Percentiles rank a stretch among this genome's conserved stretches.
Conservation (phyloP, 768 basidiomycete species). For the Trametes punicea region DNA sequence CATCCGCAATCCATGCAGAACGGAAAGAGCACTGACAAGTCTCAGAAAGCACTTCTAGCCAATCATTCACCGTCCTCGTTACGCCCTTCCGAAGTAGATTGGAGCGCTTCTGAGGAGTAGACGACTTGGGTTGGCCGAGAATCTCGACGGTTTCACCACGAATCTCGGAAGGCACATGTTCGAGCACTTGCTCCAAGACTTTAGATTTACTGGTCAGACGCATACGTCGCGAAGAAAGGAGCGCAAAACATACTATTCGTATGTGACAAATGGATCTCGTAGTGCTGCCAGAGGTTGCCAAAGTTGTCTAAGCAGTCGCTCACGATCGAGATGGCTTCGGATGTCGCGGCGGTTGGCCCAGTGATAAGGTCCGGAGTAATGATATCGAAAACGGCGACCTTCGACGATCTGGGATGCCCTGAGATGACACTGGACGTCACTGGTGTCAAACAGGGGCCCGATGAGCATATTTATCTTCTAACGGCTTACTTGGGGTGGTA, state of each 20-base stretch:
- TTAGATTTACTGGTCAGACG: background rate
- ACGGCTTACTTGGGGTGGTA: conserved; percentile 59
- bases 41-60: conserved; percentile 68
- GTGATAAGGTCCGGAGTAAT: conserved; percentile 67
- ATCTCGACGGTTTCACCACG: conserved; percentile 60
- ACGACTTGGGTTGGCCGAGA: conserved; percentile 61
- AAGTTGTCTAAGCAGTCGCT: conserved; percentile 68
- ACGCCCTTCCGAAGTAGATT: conserved; percentile 68
- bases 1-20: background rate
- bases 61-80: conserved; percentile 62
- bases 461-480: background rate
- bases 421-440: conserved; percentile 46
- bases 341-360: conserved; percentile 66
- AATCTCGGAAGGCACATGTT: conserved; percentile 55
- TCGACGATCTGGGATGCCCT: conserved; percentile 70
- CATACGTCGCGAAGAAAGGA: no score
- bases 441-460: background rate
- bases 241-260: conserved; percentile 52
- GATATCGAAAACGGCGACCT: conserved; percentile 81
- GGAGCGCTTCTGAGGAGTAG: conserved; percentile 64
- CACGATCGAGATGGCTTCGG: conserved; percentile 69
- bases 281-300: conserved; percentile 62
- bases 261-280: conserved; percentile 79
- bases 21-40: conserved; percentile 15
- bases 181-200: conserved; percentile 69